Evolutionary conservation across 2,329 filamentous ascomycete genomes (phyloP).

Genomic region (Ophiostoma pallidulum): DNA sequence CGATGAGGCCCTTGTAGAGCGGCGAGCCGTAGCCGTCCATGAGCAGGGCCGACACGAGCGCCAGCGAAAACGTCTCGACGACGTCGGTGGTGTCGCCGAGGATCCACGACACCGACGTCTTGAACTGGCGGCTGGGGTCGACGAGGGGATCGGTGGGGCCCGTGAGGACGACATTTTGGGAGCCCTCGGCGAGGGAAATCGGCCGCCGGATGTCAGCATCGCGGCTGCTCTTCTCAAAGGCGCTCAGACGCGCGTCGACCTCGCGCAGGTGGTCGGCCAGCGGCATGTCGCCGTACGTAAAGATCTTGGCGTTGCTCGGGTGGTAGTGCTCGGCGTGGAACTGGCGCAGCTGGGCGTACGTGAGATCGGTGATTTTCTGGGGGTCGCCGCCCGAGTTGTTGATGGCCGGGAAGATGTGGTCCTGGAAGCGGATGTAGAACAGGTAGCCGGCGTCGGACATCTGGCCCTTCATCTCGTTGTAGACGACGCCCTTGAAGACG

Average conservation of each 20-base stretch:
- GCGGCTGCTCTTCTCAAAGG: conserved; percentile 57
- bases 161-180: conserved; percentile 58
- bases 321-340: conserved; percentile 95
- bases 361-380: conserved; percentile 90
- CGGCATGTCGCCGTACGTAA: conserved; percentile 93
- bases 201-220: conserved; percentile 70
- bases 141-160: conserved; percentile 84
- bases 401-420: conserved; percentile 86
- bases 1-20: conserved; percentile 78
- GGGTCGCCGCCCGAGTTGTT: conserved; percentile 97
- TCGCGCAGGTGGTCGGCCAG: conserved; percentile 71
- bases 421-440: conserved; percentile 91
- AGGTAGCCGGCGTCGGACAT: conserved; percentile 96
- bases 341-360: conserved; percentile 75
- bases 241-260: conserved; percentile 62
- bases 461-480: conserved; percentile 99
- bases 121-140: conserved; percentile 77
- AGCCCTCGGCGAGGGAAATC: conserved; percentile 55
- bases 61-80: conserved; percentile 79
- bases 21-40: conserved; percentile 95
- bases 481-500: conserved; percentile 95
- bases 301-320: conserved; percentile 90
- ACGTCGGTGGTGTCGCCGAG: conserved; percentile 75
- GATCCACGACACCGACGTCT: conserved; percentile 90
- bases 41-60: conserved; percentile 71